Conservation (phyloP, 345 rosid species). For the Camelina hispida region DNA sequence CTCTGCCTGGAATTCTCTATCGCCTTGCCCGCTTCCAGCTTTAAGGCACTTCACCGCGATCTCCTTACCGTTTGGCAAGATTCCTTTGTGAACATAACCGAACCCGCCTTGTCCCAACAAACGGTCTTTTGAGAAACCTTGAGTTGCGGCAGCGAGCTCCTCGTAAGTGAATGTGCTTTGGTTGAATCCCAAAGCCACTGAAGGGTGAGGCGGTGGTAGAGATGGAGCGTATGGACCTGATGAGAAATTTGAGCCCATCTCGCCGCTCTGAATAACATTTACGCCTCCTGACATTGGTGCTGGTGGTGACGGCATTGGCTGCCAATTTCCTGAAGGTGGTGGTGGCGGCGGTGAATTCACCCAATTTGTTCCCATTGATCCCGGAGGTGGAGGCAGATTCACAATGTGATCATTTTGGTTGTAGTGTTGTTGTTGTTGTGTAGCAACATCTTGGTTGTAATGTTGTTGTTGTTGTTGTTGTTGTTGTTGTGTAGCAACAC, state of each 20-base stretch:
- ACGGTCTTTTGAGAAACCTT: slow-evolving; percentile 61
- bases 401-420: slow-evolving; percentile 33
- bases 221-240: slow-evolving; percentile 57
- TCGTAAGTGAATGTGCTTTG: slow-evolving; percentile 69
- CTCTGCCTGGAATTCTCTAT: slow-evolving; percentile 80
- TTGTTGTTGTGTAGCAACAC: slow-evolving; percentile 22
- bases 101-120: slow-evolving; percentile 89
- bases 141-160: slow-evolving; percentile 70
- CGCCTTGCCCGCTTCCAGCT: slow-evolving; percentile 80
- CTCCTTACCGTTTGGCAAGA: slow-evolving; percentile 75
- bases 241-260: slow-evolving; percentile 58
- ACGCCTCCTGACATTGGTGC: slow-evolving; percentile 34
- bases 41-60: slow-evolving; percentile 82
- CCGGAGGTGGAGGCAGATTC: slow-evolving; percentile 54
- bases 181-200: slow-evolving; percentile 58
- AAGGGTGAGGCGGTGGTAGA: slow-evolving; percentile 67
- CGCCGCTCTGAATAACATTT: slow-evolving; percentile 28
- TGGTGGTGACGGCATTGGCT: slow-evolving; percentile 38
- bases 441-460: slow-evolving; percentile 37
- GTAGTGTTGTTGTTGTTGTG: slow-evolving; percentile 44
- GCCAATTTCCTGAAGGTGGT: slow-evolving; percentile 48
- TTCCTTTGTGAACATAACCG: slow-evolving; percentile 84
- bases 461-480: slow-evolving; percentile 41
- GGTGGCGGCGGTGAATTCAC: slow-evolving; percentile 36
- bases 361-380: slow-evolving; percentile 51